Evolutionary conservation across 179 eudicot species (phyloP), one percentile per base, ranked within the genome.

Genomic region (Drosera spatulata): DNA sequence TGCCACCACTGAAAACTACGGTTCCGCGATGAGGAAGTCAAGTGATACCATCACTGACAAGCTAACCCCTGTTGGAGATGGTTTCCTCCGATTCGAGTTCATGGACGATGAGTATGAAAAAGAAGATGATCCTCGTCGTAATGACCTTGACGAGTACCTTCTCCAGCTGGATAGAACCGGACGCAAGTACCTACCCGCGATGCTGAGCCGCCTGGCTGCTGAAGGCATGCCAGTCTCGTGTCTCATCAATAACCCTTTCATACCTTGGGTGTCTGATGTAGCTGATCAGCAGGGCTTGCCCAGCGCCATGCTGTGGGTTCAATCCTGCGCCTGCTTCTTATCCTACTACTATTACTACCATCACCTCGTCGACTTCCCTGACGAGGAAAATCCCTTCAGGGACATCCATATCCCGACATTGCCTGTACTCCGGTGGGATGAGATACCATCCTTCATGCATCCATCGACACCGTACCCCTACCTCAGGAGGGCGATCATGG

Each of bases 231-330:
- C 95, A 10, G 95, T 90, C 0, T 67, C 82, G 0, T 90, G 93
- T 71, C 41, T 90, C 0, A 71, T 90, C 58, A 82, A 81, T 67
- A 90, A 90, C 66, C 85, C 97, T 0, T 90, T 90, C 62, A 71
- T 90, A 2, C 89, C 97, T 0, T 90, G 97, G 97, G 97, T 85
- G 12, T 76, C 83, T 3, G 97, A 90, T 46, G 81, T 87, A n/a
- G 97, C 97, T 0, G 88, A 76, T 41, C 69, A 62, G 37, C 66
- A 79, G 2, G 76, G 75, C 2, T 65, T 90, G 58, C 87, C 84
- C 0, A 67, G 78, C 47, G 97, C 95, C 4, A 69, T 87, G 81
- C 74, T 90, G 5, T 90, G 97, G 97, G 82, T 86, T 0, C 97
- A 90, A 44, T 86, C 95, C 0, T 78, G 85, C 41, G 90, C 88